Evolutionary conservation across 2,329 filamentous ascomycete species (phyloP).

Genomic region (Botrytis tulipae): DNA sequence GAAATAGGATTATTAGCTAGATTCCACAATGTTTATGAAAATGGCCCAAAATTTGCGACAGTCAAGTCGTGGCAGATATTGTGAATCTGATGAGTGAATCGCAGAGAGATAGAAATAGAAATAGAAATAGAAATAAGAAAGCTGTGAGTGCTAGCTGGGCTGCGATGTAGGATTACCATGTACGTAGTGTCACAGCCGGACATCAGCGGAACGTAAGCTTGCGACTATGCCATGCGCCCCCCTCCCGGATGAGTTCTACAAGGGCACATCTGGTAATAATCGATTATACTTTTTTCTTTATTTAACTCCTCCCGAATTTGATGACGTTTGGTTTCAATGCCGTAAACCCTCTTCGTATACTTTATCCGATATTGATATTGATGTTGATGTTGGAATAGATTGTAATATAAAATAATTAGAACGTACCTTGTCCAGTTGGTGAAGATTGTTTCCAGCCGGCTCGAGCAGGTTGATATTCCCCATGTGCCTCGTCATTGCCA

Average conservation of each 20-base stretch:
- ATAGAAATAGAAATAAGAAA: not conserved
- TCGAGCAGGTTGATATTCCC: conserved; percentile 18
- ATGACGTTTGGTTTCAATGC: not conserved
- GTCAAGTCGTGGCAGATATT: not conserved
- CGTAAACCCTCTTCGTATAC: not conserved
- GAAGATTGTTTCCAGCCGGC: conserved; percentile 15
- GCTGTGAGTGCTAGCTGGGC: not conserved
- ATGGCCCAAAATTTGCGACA: not conserved
- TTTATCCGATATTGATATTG: not conserved
- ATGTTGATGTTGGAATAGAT: not conserved
- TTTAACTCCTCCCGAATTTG: not conserved
- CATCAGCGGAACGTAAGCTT: not conserved
- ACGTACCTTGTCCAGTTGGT: conserved; percentile 10
- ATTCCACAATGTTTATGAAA: not conserved
- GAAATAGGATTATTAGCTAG: not conserved
- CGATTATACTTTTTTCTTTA: not conserved
- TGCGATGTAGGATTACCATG: not conserved
- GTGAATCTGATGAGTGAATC: not conserved
- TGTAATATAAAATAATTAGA: not conserved
- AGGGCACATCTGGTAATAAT: not conserved
- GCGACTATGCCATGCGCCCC: conserved; percentile 8
- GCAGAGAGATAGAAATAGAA: not conserved
- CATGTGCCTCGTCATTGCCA: not conserved
- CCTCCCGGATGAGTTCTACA: not conserved
- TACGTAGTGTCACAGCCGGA: not conserved